Percentiles rank a stretch among this genome's conserved stretches.
Conservation (phyloP, 306 rosid genomes). For the Prunus davidiana region DNA sequence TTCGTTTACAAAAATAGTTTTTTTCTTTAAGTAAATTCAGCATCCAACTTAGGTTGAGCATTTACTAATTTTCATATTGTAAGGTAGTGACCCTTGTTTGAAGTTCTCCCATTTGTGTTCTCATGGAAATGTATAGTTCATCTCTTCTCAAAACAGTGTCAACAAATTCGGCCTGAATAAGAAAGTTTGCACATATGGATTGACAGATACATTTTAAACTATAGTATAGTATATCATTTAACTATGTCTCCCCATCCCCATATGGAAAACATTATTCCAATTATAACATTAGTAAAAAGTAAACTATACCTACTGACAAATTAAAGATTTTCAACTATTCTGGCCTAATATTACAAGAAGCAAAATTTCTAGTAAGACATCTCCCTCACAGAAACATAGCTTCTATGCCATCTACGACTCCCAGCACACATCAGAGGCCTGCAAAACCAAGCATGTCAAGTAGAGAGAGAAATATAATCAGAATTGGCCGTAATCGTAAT, state of each 20-base stretch:
- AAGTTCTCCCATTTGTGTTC: no score
- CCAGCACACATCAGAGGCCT: background rate
- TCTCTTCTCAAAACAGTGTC: no score
- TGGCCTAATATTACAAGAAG: background rate
- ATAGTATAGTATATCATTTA: background rate
- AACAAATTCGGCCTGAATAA: constrained; percentile 9
- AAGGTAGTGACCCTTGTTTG: no score
- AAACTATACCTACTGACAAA: background rate
- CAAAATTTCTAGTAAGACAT: background rate
- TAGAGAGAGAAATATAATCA: background rate
- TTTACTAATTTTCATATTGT: no score
- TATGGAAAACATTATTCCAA: background rate
- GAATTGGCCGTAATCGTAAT: background rate
- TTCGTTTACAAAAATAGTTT: no score
- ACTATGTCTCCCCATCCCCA: background rate
- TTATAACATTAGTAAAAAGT: background rate
- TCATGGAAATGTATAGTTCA: no score
- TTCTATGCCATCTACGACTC: background rate
- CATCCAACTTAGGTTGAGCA: no score
- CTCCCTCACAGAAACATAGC: background rate
- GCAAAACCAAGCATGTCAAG: background rate
- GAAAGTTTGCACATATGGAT: no score
- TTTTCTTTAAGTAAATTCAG: no score
- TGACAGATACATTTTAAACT: no score
- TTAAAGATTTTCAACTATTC: background rate